Percentiles rank a stretch among this genome's conserved stretches.
These are phyloP conservation scores for Coprinopsis sp. DNA, from an alignment of 768 basidiomycete species.

Conservation along the genomic window DNA sequence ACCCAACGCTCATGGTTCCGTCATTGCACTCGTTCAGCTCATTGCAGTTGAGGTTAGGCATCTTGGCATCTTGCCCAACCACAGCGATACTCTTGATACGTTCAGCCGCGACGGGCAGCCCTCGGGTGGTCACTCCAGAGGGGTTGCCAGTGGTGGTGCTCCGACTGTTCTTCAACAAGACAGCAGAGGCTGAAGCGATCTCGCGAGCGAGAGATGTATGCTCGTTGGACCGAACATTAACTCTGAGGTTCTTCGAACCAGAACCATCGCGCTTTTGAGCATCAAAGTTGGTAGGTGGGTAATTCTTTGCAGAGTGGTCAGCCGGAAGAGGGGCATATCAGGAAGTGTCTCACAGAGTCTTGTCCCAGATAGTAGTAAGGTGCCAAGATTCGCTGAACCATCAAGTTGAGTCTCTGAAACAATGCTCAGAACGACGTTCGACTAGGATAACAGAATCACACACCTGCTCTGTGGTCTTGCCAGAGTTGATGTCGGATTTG, in stretches of 20 bases:
- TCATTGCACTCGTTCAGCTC: conserved; percentile 52
- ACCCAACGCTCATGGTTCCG: conserved; percentile 62
- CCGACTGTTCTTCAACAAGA: conserved; percentile 63
- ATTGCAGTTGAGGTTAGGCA: conserved; percentile 41
- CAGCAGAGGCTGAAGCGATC: conserved; percentile 62
- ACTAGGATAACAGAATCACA: conserved; percentile 6
- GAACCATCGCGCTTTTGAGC: conserved; percentile 42
- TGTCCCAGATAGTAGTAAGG: conserved; percentile 46
- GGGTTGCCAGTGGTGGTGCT: conserved; percentile 30
- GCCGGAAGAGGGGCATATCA: neutral
- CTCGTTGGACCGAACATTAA: conserved; percentile 37
- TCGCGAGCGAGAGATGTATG: conserved; percentile 53
- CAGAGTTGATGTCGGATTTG: conserved; percentile 31
- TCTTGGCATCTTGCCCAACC: conserved; percentile 54
- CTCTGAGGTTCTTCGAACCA: conserved; percentile 37
- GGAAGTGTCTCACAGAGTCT: conserved; percentile 40
- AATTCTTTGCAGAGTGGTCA: conserved; percentile 27
- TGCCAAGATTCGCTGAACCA: conserved; percentile 42
- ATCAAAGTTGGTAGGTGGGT: conserved; percentile 43
- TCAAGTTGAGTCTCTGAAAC: conserved; percentile 37
- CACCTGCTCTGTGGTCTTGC: conserved; percentile 29
- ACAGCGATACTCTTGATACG: conserved; percentile 54
- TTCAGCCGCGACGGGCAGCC: conserved; percentile 41
- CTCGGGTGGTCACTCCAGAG: conserved; percentile 30
- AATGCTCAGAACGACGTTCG: neutral